These are phyloP conservation scores for Eimeria sp. DNA, from an alignment of 169 alveolate species.

Conservation along the genomic window DNA sequence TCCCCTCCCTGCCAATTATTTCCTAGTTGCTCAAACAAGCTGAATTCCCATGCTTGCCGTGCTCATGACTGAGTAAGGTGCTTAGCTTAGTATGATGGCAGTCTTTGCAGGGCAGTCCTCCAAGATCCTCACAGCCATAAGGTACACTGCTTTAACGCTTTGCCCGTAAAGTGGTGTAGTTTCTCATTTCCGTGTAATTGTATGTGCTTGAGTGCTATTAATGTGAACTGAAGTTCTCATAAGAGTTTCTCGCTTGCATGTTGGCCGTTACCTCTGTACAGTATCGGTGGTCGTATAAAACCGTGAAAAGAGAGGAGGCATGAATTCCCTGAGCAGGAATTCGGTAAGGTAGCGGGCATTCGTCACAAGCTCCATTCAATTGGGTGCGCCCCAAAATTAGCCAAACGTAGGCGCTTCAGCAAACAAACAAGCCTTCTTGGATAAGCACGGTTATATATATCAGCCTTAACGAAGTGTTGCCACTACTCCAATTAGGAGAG, in stretches of 20 bases:
- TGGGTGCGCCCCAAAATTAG: background rate
- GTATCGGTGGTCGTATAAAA: background rate
- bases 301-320: background rate
- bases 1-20: background rate
- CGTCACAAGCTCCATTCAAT: background rate
- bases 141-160: background rate
- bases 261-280: background rate
- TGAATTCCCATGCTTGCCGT: background rate
- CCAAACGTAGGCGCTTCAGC: background rate
- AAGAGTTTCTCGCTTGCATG: background rate
- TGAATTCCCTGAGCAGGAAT: background rate
- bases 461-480: background rate
- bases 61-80: background rate
- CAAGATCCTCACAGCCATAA: background rate
- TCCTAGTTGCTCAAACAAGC: background rate
- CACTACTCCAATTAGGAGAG: background rate
- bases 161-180: background rate
- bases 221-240: background rate
- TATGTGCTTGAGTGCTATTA: background rate
- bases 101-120: background rate
- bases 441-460: background rate
- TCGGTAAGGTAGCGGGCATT: background rate
- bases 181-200: background rate
- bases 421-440: background rate
- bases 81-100: background rate